A percentile compares a stretch with the other conserved stretches of the same genome.
Evolutionary conservation across 179 eudicot genomes (phyloP).

Genomic region (Amaranthus tricolor): DNA sequence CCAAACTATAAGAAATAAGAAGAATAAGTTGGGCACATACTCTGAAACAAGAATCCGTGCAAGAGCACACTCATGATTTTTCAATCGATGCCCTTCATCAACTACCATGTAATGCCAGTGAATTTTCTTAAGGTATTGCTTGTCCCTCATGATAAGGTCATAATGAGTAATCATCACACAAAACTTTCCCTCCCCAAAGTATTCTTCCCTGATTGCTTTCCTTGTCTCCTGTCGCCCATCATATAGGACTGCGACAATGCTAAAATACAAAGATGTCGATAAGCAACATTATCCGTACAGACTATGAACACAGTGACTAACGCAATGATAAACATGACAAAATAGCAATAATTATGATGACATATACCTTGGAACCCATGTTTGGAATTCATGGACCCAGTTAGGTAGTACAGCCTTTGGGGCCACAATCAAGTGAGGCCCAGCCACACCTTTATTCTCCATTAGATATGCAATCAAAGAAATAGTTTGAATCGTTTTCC

Average conservation of each 20-base stretch:
- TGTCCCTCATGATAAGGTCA: conserved; percentile 97
- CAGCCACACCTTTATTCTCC: conserved; percentile 87
- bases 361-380: conserved; percentile 92
- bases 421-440: conserved; percentile 97
- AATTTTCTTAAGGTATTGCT: conserved; percentile 85
- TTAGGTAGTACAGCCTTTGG: conserved; percentile 98
- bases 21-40: conserved; percentile 39
- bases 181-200: conserved; percentile 76
- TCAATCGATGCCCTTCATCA: conserved; percentile 96
- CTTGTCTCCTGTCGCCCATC: conserved; percentile 86
- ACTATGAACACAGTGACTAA: background rate
- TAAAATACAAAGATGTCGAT: conserved; percentile 32
- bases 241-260: conserved; percentile 83
- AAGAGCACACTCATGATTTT: conserved; percentile 91
- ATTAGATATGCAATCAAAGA: conserved; percentile 84
- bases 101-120: conserved; percentile 94
- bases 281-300: conserved; percentile 1
- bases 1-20: background rate
- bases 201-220: conserved; percentile 86
- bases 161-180: conserved; percentile 90
- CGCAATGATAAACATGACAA: background rate
- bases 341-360: background rate
- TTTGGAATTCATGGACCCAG: conserved; percentile 80
- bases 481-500: conserved; percentile 97
- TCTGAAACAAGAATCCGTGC: conserved; percentile 85